These are phyloP conservation scores for Rhizophagus clarus DNA, from an alignment of 192 early-diverging fungal species.

Conservation along the genomic window DNA sequence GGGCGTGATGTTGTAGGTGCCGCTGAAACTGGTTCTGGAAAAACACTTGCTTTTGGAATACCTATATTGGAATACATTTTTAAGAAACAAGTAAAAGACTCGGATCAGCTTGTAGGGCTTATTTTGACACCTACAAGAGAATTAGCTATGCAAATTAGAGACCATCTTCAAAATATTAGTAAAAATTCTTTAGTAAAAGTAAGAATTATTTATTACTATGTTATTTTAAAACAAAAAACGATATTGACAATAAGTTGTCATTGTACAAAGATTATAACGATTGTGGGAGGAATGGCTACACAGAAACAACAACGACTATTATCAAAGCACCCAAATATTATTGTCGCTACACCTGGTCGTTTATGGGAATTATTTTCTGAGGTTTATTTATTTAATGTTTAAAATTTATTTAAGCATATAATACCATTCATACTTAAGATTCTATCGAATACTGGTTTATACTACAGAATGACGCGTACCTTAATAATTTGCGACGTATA, in stretches of 20 bases:
- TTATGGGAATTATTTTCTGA: slow-evolving; percentile 60
- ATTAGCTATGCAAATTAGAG: slow-evolving; percentile 91
- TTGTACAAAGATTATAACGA: slow-evolving; percentile 61
- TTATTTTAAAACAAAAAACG: background rate
- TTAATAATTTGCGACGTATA: slow-evolving; percentile 58
- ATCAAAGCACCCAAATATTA: slow-evolving; percentile 63
- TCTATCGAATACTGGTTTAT: background rate
- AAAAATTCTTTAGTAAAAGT: slow-evolving; percentile 36
- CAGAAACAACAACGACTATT: slow-evolving; percentile 88
- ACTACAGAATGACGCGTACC: slow-evolving; percentile 55
- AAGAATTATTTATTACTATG: background rate
- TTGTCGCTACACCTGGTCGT: slow-evolving; percentile 83
- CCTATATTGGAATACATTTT: slow-evolving; percentile 82
- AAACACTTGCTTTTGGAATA: slow-evolving; percentile 95
- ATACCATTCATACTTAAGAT: background rate
- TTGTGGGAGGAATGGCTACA: slow-evolving; percentile 94
- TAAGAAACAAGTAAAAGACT: slow-evolving; percentile 37
- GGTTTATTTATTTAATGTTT: background rate
- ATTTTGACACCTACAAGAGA: slow-evolving; percentile 94
- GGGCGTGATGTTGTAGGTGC: slow-evolving; percentile 88
- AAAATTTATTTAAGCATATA: background rate
- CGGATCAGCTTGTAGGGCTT: slow-evolving; percentile 56
- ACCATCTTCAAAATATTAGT: slow-evolving; percentile 70
- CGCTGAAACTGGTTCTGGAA: slow-evolving; percentile 94
- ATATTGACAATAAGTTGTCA: background rate